Conservation (phyloP, 345 rosid genomes). For the Kernera saxatilis region DNA sequence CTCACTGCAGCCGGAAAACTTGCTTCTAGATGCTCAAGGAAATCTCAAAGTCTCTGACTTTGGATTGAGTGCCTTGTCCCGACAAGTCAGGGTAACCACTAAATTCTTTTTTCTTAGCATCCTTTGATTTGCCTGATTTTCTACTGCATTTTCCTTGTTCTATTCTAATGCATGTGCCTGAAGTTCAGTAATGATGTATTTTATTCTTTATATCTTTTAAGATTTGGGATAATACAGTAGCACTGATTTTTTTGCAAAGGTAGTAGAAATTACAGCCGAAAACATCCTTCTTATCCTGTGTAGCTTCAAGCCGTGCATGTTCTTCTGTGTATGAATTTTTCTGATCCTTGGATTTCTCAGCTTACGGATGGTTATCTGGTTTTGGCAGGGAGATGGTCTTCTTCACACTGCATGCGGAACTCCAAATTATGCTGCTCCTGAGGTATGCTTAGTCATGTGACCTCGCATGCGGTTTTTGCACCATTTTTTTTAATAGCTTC, state of each 20-base stretch:
- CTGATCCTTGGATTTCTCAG: neutral
- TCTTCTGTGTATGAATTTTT: neutral
- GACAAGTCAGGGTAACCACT: slow-evolving; percentile 85
- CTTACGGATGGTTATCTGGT: slow-evolving; percentile 8
- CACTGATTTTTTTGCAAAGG: slow-evolving; percentile 54
- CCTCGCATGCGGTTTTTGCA: slow-evolving; percentile 15
- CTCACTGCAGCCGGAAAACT: slow-evolving; percentile 82
- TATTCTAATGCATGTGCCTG: neutral
- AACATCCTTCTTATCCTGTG: neutral
- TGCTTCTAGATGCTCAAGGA: slow-evolving; percentile 86
- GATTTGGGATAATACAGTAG: neutral
- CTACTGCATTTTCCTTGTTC: neutral
- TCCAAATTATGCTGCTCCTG: slow-evolving; percentile 99
- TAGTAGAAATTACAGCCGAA: slow-evolving; percentile 34
- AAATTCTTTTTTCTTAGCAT: neutral
- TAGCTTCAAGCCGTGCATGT: neutral
- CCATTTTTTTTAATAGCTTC: neutral
- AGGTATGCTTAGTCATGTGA: slow-evolving; percentile 49
- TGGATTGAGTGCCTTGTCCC: slow-evolving; percentile 96
- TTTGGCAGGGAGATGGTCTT: slow-evolving; percentile 80
- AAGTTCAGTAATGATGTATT: neutral
- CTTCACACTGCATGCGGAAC: slow-evolving; percentile 99
- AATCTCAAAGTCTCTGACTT: slow-evolving; percentile 91
- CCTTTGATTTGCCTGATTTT: neutral
- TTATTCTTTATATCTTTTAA: neutral